These are phyloP conservation scores for Orychophragmus violaceus DNA, from an alignment of 345 rosid species.

Conservation along the genomic window DNA sequence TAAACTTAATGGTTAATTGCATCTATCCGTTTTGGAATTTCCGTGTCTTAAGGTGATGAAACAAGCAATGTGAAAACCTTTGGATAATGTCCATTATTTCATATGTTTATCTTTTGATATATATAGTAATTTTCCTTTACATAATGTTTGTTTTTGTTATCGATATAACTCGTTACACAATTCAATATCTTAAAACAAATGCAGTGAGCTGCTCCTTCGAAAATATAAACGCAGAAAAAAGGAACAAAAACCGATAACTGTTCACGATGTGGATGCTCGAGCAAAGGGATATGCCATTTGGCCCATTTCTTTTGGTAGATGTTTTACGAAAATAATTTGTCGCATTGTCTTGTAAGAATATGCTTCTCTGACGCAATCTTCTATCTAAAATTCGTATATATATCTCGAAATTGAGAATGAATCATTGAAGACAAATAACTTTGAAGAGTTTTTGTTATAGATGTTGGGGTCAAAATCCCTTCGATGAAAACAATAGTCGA, in stretches of 20 bases:
- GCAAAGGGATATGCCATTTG: neutral
- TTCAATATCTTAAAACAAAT: neutral
- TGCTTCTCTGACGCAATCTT: conserved; percentile 2
- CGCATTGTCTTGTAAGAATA: neutral
- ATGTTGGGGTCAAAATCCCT: too few relatives aligned
- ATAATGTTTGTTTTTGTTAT: neutral
- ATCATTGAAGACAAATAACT: too few relatives aligned
- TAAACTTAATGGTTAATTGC: conserved; percentile 9
- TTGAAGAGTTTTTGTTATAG: too few relatives aligned
- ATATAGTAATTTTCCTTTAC: neutral
- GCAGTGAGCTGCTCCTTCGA: neutral
- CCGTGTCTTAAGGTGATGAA: conserved; percentile 3
- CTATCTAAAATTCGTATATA: neutral
- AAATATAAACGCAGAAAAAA: neutral
- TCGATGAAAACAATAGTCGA: too few relatives aligned
- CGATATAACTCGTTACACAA: neutral
- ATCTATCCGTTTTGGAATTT: conserved; percentile 12
- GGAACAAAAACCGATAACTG: neutral
- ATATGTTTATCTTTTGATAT: neutral
- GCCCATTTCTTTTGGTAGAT: neutral
- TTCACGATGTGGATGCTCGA: neutral
- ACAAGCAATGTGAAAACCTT: neutral
- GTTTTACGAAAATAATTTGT: neutral
- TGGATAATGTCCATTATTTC: neutral
- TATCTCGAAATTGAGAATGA: neutral